Evolutionary conservation across 257 asterid species (phyloP), one percentile per base, ranked within the genome.

Genomic region (Nicotiana paniculata): DNA sequence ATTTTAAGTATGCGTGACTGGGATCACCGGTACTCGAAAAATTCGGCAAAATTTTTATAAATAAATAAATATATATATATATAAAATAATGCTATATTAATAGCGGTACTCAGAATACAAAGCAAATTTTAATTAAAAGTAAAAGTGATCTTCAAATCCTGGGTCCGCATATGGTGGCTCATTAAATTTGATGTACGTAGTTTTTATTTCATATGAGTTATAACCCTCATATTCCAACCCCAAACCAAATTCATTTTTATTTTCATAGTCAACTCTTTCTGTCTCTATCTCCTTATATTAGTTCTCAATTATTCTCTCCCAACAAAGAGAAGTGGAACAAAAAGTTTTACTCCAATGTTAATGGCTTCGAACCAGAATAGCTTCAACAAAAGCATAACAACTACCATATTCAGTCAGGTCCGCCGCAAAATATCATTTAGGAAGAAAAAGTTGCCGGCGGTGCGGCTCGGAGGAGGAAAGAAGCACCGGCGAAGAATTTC

Each of bases 381-480:
- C 53, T 77, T 64, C 84, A 65, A 17, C 72, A 68, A 70, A 83
- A 81, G 7, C 2, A 26, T 32, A 64, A 80, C 16, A n/a, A 46
- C 61, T 46, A 43, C 61, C 37, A 21, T 72, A 24, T 12, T 72
- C 59, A 58, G n/a, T 67, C 46, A 16, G 12, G 6, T 77, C 59
- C 90, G 91, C 81, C 92, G 92, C 0, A 62, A 83, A 15, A 69
- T 83, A 74, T 82, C 82, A 0, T 80, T 87, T 21, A 79, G 90
- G 87, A 82, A 83, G 57, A 74, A 48, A 81, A 87, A 87, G 54
- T 85, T 88, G 15, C 93, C 97, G 64, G 84, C 77, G 15, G 87
- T 88, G 61, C 92, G 93, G 8, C 92, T 95, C 4, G 79, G 79
- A 74, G 97, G 96, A 3, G 90, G 90, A 46, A 86, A 83, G 83